Evolutionary conservation across 768 basidiomycete species (phyloP), one percentile per base, ranked within the genome.

Genomic region (Tremella yokohamensis): DNA sequence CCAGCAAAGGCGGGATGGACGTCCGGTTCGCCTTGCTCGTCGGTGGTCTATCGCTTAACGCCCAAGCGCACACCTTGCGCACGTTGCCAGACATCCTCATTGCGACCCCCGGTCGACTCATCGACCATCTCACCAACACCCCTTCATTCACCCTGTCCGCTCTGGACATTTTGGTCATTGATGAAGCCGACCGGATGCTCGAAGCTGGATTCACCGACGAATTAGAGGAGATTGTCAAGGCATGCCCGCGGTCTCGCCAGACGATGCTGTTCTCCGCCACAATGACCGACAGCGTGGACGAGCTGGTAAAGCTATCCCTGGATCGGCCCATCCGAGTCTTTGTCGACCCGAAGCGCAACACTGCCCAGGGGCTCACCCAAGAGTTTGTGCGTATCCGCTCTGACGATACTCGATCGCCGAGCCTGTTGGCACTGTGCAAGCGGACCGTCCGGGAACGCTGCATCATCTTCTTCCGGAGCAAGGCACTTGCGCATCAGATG

Each of bases 221-320:
- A 76, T 81, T 99, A 34, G 80, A 84, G 16, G 96, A 99, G 78
- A 96, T 99, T 67, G 85, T 98, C 78, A 87, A 86, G 68, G 83
- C 88, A 16, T 96, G 92, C 73, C 92, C 92, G 1, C 60, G 76
- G 54, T 73, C 72, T 13, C 84, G 96, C 38, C 96, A 98, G 75
- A 98, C 96, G 2, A 94, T 99, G 91, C 82, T 99, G 38, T 99
- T 99, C 78, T 96, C 92, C 0, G 96, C 96, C 1, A 99, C 96
- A 0, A 98, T 98, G 88, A 97, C 93, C 3, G 96, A 99, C 76
- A 87, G 88, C 1, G 88, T 98, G 8, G 90, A 96, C 67, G 87
- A 92, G 70, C 83, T 99, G 49, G 88, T 98, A 57, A 86, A 85
- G 70, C 87, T 98, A 82, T 90, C 89, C 12, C 79, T 98, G 49